Conservation (phyloP, 2,329 filamentous ascomycete genomes). For the Exophiala oligosperma region DNA sequence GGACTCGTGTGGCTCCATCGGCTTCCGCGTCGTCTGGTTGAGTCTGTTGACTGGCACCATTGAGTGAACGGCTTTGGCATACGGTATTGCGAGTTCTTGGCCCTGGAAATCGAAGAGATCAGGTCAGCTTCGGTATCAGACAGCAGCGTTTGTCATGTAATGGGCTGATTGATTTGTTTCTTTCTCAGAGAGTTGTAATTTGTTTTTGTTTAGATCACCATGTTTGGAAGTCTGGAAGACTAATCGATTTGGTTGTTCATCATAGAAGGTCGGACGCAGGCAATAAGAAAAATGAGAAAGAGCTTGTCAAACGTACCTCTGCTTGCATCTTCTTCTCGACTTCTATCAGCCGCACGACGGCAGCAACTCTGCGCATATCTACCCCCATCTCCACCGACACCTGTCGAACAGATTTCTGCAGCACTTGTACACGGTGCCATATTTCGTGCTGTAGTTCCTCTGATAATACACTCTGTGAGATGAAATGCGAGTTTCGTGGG, state of each 20-base stretch:
- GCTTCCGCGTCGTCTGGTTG: constrained; percentile 37
- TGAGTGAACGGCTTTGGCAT: constrained; percentile 69
- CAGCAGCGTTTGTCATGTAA: no score
- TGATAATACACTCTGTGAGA: constrained; percentile 70
- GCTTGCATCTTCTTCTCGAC: constrained; percentile 76
- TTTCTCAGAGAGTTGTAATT: constrained; percentile 71
- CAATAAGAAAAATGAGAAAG: not conserved
- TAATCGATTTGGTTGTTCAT: constrained; percentile 90
- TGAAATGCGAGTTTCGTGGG: constrained; percentile 70
- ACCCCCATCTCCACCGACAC: constrained; percentile 77
- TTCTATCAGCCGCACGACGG: constrained; percentile 81
- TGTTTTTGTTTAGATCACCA: constrained; percentile 72
- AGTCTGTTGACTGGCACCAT: constrained; percentile 76
- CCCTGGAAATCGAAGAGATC: constrained; percentile 52
- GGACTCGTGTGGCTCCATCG: constrained; percentile 52
- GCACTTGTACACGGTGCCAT: constrained; percentile 65
- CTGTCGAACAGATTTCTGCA: constrained; percentile 68
- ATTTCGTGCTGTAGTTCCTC: constrained; percentile 73
- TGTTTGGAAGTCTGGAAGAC: constrained; percentile 93
- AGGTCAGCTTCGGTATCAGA: constrained; percentile 3
- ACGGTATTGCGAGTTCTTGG: constrained; percentile 73
- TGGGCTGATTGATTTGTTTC: no score
- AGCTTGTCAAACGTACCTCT: constrained; percentile 62
- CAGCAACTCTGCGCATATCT: constrained; percentile 80
- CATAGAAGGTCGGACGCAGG: constrained; percentile 41